Evolutionary conservation across 1,284 basidiomycete genomes (phyloP).

Genomic region (Apiotrichum akiyoshidainum): DNA sequence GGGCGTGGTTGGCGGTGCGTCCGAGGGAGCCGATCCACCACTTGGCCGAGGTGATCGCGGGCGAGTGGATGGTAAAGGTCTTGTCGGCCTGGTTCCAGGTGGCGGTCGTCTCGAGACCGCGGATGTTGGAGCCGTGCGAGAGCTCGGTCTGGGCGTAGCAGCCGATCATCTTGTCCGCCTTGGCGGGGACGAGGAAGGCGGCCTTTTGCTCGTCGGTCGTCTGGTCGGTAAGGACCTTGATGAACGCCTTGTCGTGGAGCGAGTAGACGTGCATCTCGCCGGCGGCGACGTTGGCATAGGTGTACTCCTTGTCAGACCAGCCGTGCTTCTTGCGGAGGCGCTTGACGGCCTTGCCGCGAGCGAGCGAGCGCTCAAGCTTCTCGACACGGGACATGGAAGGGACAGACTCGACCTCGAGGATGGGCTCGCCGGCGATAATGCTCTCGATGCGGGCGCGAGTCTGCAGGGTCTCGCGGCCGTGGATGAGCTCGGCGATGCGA

Average conservation of each 20-base stretch:
- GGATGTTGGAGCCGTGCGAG: constrained; percentile 57
- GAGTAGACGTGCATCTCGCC: constrained; percentile 13
- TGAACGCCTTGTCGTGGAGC: constrained; percentile 17
- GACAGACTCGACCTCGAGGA: constrained; percentile 13
- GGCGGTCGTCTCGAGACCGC: constrained; percentile 59
- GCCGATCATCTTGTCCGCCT: constrained; percentile 49
- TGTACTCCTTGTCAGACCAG: constrained; percentile 11
- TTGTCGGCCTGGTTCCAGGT: constrained; percentile 56
- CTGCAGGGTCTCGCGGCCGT: constrained; percentile 11
- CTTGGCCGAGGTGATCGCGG: constrained; percentile 53
- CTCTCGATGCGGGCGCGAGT: constrained; percentile 12
- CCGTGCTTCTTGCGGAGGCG: constrained; percentile 6
- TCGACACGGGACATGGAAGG: constrained; percentile 1
- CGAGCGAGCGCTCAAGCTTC: constrained; percentile 10
- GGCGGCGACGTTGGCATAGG: background rate
- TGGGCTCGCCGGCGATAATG: background rate
- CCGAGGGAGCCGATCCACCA: constrained; percentile 61
- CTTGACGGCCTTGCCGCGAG: constrained; percentile 15
- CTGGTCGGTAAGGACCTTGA: constrained; percentile 15
- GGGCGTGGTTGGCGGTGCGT: constrained; percentile 57
- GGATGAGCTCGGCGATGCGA: constrained; percentile 9
- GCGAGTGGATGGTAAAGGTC: constrained; percentile 59
- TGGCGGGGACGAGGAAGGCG: constrained; percentile 13
- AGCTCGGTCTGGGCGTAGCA: constrained; percentile 58
- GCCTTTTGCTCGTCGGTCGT: constrained; percentile 13